Evolutionary conservation across 2,329 filamentous ascomycete genomes (phyloP).

Genomic region (Botrytis cinerea): DNA sequence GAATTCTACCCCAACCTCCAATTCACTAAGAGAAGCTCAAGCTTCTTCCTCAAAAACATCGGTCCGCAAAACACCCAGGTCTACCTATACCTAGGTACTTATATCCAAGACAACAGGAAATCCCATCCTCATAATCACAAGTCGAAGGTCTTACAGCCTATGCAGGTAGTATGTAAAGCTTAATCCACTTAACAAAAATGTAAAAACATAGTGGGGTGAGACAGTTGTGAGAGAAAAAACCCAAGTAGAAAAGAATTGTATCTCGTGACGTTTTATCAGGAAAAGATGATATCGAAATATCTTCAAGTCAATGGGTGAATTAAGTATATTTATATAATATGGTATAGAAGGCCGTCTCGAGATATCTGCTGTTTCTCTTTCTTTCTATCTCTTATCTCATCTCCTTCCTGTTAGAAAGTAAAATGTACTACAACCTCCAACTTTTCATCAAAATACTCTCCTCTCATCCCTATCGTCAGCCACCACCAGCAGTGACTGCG

Average conservation of each 20-base stretch:
- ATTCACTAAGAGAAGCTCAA: not conserved
- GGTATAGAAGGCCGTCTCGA: not conserved
- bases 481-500: conserved; percentile 17
- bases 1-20: not conserved
- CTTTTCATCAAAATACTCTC: not conserved
- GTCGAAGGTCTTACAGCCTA: not conserved
- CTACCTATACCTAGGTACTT: not conserved
- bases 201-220: too few relatives aligned
- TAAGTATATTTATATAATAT: not conserved
- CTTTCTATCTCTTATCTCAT: not conserved
- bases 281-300: not conserved
- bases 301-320: not conserved
- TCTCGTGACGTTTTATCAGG: not conserved
- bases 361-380: not conserved
- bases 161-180: not conserved
- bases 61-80: not conserved
- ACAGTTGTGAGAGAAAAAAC: not conserved
- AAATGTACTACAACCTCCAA: not conserved
- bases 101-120: not conserved
- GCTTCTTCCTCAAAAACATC: not conserved
- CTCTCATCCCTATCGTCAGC: not conserved
- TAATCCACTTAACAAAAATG: not conserved
- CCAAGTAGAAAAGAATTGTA: not conserved
- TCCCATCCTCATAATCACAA: not conserved
- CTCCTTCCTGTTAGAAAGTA: not conserved